Conservation (phyloP, 441 rosid genomes). For the Kokia cookei region DNA sequence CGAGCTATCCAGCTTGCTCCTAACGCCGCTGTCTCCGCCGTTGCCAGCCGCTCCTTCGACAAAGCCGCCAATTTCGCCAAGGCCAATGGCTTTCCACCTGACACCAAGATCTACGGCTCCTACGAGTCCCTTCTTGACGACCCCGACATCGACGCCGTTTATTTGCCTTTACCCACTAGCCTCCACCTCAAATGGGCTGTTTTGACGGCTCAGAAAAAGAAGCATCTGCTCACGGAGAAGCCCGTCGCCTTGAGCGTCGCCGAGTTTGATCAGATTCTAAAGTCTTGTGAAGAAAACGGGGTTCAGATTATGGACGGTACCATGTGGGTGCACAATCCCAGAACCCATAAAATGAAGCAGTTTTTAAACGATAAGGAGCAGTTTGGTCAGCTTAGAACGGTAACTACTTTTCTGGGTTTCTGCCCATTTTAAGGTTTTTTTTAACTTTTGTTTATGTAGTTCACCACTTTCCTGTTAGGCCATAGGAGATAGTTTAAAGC, state of each 20-base stretch:
- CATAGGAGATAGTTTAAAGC: neutral
- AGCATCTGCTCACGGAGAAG: constrained; percentile 47
- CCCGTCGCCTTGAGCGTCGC: constrained; percentile 50
- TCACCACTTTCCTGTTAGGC: neutral
- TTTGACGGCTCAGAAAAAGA: constrained; percentile 30
- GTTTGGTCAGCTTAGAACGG: constrained; percentile 58
- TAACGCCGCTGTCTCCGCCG: constrained; percentile 51
- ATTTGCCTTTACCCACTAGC: constrained; percentile 67
- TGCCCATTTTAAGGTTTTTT: neutral
- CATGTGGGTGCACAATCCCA: constrained; percentile 78
- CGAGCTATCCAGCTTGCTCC: constrained; percentile 63
- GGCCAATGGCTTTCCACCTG: constrained; percentile 34
- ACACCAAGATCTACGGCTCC: neutral
- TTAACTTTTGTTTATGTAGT: neutral
- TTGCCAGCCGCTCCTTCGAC: constrained; percentile 53
- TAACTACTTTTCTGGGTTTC: constrained; percentile 12
- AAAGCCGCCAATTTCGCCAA: constrained; percentile 49
- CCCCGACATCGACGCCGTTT: constrained; percentile 23
- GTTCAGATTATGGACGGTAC: constrained; percentile 86
- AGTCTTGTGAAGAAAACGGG: constrained; percentile 55
- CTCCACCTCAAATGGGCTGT: constrained; percentile 69
- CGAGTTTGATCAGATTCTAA: constrained; percentile 51
- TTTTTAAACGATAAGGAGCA: constrained; percentile 38
- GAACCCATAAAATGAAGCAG: constrained; percentile 45
- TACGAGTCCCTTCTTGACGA: neutral